Percentiles rank a stretch among this genome's conserved stretches.
phyloP scores from a whole-genome alignment of 2,329 filamentous ascomycete species.

The Fusarium equiseti region DNA sequence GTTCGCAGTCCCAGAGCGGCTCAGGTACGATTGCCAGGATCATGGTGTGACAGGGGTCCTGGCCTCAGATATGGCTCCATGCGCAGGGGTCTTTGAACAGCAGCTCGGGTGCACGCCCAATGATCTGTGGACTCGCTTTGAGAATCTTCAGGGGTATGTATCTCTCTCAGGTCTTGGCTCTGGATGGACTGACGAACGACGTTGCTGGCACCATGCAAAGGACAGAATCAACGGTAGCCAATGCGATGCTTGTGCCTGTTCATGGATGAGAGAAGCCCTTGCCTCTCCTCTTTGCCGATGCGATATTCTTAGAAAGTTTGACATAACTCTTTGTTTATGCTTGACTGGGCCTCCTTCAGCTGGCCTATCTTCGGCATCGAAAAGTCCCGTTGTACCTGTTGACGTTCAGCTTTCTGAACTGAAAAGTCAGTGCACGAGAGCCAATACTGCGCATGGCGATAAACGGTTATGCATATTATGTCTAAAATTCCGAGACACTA shows the following conservation, averaged over 20 bases:
- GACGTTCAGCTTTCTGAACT: conserved; percentile 8
- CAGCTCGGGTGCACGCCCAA: conserved; percentile 35
- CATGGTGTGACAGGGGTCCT: conserved; percentile 19
- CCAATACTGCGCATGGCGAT: conserved; percentile 21
- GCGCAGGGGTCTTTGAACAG: conserved; percentile 32
- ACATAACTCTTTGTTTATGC: conserved; percentile 45
- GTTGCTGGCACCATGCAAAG: conserved; percentile 36
- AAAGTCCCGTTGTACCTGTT: neutral
- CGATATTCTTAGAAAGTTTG: conserved; percentile 24
- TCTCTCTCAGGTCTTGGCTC: conserved; percentile 37
- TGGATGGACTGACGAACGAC: conserved; percentile 44
- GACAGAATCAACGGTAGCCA: conserved; percentile 39
- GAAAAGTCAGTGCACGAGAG: neutral
- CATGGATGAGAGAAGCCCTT: conserved; percentile 18
- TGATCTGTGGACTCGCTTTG: conserved; percentile 25
- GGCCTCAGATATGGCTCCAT: conserved; percentile 19
- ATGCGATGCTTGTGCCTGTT: conserved; percentile 41
- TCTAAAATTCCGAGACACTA: conserved; percentile 37
- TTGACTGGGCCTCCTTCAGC: conserved; percentile 34
- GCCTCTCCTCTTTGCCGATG: conserved; percentile 21
- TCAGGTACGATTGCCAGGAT: conserved; percentile 37
- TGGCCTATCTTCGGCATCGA: conserved; percentile 23
- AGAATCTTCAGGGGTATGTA: conserved; percentile 24
- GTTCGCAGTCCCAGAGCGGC: conserved; percentile 39
- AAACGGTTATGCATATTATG: conserved; percentile 32